phyloP scores from a whole-genome alignment of 2,329 filamentous ascomycete species.

The Talaromyces sp. region DNA sequence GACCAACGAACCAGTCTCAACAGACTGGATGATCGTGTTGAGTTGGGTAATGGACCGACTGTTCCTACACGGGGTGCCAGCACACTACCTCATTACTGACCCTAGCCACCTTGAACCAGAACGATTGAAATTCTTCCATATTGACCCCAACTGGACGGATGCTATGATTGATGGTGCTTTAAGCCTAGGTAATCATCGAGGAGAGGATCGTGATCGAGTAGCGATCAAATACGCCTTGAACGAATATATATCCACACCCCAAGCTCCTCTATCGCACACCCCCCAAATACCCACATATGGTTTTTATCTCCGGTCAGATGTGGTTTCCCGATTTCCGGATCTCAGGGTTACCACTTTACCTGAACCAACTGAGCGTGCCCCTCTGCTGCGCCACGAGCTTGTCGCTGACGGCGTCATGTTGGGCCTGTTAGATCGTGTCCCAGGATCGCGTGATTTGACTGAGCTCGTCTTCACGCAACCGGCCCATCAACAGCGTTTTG shows the following conservation, averaged over 20 bases:
- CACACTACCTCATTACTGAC: conserved; percentile 41
- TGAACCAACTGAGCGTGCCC: neutral
- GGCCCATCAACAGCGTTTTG: conserved; percentile 19
- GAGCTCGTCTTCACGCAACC: conserved; percentile 31
- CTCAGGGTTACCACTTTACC: neutral
- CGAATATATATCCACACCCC: conserved; percentile 21
- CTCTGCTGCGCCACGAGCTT: conserved; percentile 24
- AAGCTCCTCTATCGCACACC: conserved; percentile 10
- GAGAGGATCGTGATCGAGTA: conserved; percentile 22
- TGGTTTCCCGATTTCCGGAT: conserved; percentile 37
- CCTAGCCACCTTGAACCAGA: conserved; percentile 33
- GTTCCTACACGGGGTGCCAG: conserved; percentile 35
- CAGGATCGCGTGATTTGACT: conserved; percentile 21
- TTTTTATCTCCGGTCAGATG: conserved; percentile 35
- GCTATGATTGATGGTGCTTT: conserved; percentile 44
- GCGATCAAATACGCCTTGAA: conserved; percentile 32
- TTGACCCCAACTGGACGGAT: conserved; percentile 43
- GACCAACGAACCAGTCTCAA: conserved; percentile 22
- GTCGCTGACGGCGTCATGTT: conserved; percentile 30
- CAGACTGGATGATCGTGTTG: conserved; percentile 37
- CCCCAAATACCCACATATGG: conserved; percentile 36
- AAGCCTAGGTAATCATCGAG: conserved; percentile 36
- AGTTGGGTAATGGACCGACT: conserved; percentile 35
- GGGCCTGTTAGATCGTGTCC: conserved; percentile 25
- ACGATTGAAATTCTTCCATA: conserved; percentile 41